These are phyloP conservation scores for Vicia faba DNA, from an alignment of 306 rosid species.

Conservation along the genomic window DNA sequence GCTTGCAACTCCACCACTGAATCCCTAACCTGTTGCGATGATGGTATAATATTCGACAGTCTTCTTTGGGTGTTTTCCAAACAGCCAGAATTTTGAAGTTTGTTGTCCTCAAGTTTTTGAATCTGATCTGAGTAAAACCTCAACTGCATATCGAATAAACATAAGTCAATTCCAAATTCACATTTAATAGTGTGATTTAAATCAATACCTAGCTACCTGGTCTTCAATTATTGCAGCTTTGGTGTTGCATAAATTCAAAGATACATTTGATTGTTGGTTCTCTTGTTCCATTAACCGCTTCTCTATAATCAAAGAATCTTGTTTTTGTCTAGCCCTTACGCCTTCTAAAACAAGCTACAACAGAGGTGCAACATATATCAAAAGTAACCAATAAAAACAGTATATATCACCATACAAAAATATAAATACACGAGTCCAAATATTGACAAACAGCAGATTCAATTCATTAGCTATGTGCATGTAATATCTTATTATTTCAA, in stretches of 20 bases:
- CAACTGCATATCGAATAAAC: conserved; percentile 59
- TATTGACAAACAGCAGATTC: conserved; percentile 5
- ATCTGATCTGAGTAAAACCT: conserved; percentile 71
- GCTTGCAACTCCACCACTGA: conserved; percentile 65
- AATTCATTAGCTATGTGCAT: neutral
- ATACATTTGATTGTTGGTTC: conserved; percentile 66
- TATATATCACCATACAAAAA: neutral
- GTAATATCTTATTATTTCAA: neutral
- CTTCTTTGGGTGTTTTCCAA: conserved; percentile 69
- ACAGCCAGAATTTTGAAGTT: conserved; percentile 52
- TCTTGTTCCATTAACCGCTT: conserved; percentile 64
- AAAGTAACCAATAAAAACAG: conserved; percentile 22
- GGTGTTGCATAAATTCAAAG: conserved; percentile 65
- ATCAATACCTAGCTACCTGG: conserved; percentile 59
- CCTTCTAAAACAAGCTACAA: conserved; percentile 96
- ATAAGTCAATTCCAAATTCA: conserved; percentile 31
- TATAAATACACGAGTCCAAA: neutral
- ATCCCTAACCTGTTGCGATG: conserved; percentile 65
- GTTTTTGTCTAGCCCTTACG: conserved; percentile 69
- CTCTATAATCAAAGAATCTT: conserved; percentile 61
- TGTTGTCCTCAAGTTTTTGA: conserved; percentile 60
- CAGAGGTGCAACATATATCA: conserved; percentile 29
- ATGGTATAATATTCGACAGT: conserved; percentile 59
- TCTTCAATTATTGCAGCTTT: conserved; percentile 78
- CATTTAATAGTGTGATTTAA: conserved; percentile 15